Evolutionary conservation across 805 yeast species (phyloP).

Genomic region (Saccharomycopsis babjevae): DNA sequence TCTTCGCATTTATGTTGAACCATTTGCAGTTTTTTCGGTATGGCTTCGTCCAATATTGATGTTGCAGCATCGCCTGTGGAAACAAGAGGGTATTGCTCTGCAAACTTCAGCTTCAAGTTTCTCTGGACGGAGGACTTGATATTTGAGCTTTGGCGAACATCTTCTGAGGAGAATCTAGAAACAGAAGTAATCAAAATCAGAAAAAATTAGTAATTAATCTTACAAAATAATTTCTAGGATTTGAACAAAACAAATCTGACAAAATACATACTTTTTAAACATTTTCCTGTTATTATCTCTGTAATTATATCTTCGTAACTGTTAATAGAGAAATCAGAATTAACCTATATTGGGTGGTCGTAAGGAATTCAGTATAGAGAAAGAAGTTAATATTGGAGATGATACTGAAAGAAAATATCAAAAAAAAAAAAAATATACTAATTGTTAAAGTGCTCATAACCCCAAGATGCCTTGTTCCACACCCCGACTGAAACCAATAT

Average conservation of each 20-base stretch:
- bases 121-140: constrained; percentile 92
- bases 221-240: background rate
- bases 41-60: constrained; percentile 62
- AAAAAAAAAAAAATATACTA: background rate
- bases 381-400: background rate
- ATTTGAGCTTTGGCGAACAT: constrained; percentile 81
- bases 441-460: background rate
- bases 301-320: background rate
- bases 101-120: constrained; percentile 66
- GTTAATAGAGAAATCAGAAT: too few relatives aligned
- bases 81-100: constrained; percentile 60
- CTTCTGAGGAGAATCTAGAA: constrained; percentile 64
- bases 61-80: constrained; percentile 28
- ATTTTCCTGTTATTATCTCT: constrained; percentile 21
- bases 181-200: background rate
- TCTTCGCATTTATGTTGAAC: constrained; percentile 82
- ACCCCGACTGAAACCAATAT: too few relatives aligned
- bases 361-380: background rate
- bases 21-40: constrained; percentile 83
- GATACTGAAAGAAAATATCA: background rate
- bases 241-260: background rate
- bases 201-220: background rate
- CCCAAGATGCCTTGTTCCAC: too few relatives aligned
- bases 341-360: too few relatives aligned
- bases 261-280: constrained; percentile 36